phyloP scores from a whole-genome alignment of 2,329 filamentous ascomycete genomes.

The Davidsoniella eucalypti region DNA sequence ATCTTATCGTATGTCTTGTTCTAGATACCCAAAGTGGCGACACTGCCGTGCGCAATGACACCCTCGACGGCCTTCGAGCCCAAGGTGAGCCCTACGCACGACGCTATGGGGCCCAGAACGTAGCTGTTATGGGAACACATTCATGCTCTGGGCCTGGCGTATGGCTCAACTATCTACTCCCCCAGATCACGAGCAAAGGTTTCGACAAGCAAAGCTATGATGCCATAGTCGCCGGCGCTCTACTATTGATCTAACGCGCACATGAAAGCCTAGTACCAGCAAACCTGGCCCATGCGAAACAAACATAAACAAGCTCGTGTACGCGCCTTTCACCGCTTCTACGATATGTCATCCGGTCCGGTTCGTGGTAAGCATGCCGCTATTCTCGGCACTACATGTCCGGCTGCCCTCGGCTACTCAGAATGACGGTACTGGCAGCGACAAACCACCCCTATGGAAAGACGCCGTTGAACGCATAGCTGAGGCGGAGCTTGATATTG shows the following conservation, averaged over 20 bases:
- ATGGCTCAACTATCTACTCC: slow-evolving; percentile 88
- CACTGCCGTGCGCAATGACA: slow-evolving; percentile 74
- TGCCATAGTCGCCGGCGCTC: slow-evolving; percentile 72
- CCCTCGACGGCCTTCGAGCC: slow-evolving; percentile 53
- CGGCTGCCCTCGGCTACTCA: slow-evolving; percentile 83
- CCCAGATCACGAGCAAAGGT: slow-evolving; percentile 75
- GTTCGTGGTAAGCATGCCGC: too few relatives aligned
- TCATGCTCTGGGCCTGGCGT: slow-evolving; percentile 82
- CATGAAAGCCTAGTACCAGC: slow-evolving; percentile 41
- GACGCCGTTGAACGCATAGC: slow-evolving; percentile 37
- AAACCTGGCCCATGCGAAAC: slow-evolving; percentile 31
- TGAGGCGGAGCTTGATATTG: slow-evolving; percentile 45
- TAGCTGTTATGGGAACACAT: slow-evolving; percentile 85
- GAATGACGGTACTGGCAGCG: slow-evolving; percentile 56
- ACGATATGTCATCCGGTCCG: slow-evolving; percentile 45
- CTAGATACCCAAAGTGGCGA: slow-evolving; percentile 79
- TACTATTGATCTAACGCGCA: slow-evolving; percentile 67
- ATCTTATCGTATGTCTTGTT: slow-evolving; percentile 75
- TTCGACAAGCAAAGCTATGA: slow-evolving; percentile 77
- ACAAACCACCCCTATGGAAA: slow-evolving; percentile 60
- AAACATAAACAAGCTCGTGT: slow-evolving; percentile 39
- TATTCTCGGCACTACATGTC: slow-evolving; percentile 45
- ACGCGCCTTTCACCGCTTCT: slow-evolving; percentile 71
- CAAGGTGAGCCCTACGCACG: slow-evolving; percentile 55
- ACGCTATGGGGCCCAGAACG: slow-evolving; percentile 61